These are phyloP conservation scores for Solanum piurae DNA, from an alignment of 257 asterid genomes.

Conservation along the genomic window DNA sequence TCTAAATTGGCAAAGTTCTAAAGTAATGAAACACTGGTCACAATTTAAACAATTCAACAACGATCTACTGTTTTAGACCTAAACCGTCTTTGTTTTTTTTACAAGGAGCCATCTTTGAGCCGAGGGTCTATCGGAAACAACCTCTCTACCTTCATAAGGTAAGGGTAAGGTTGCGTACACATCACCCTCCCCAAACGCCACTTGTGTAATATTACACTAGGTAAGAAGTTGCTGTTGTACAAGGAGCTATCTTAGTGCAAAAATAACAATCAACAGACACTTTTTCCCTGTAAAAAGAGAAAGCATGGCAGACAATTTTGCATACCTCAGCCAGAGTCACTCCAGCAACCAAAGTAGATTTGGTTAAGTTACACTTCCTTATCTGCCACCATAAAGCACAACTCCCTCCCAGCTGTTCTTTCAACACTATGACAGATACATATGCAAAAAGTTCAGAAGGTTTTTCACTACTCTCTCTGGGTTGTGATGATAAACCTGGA, in stretches of 20 bases:
- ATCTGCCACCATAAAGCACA: constrained; percentile 29
- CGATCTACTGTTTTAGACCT: background rate
- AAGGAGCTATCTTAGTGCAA: background rate
- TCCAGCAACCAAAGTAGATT: constrained; percentile 60
- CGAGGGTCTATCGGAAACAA: background rate
- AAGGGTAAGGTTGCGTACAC: background rate
- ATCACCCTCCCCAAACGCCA: background rate
- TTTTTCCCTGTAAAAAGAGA: background rate
- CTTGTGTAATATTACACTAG: background rate
- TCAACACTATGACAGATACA: constrained; percentile 22
- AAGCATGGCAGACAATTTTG: background rate
- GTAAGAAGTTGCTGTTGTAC: background rate
- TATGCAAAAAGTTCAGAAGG: constrained; percentile 45
- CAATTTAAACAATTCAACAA: background rate
- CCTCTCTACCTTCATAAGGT: background rate
- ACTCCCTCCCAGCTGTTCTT: constrained; percentile 7
- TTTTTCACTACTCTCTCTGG: constrained; percentile 25
- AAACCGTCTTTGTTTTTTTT: background rate
- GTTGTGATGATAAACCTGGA: constrained; percentile 46
- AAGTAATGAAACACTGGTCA: background rate
- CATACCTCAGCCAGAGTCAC: constrained; percentile 62
- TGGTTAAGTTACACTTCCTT: constrained; percentile 57
- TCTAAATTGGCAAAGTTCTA: background rate
- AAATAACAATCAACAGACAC: background rate
- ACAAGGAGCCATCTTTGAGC: background rate